Percentiles rank a stretch among this genome's conserved stretches.
Evolutionary conservation across 768 basidiomycete species (phyloP).

Genomic region (Dioszegia hungarica): DNA sequence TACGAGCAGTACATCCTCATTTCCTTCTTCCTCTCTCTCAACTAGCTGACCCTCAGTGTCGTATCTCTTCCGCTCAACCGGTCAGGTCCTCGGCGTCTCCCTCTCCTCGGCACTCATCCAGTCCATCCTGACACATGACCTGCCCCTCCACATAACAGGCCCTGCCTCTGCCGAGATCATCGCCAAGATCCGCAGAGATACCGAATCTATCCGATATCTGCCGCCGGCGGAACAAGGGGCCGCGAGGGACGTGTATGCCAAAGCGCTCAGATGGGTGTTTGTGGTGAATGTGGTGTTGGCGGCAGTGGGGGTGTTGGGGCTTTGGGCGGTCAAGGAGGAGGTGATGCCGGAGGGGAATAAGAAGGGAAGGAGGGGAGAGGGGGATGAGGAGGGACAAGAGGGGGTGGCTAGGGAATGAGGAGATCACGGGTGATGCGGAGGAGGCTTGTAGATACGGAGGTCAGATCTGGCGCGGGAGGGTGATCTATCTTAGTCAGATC

Average conservation of each 20-base stretch:
- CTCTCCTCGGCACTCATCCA: constrained; percentile 80
- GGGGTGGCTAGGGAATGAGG: neutral
- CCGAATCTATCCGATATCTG: constrained; percentile 39
- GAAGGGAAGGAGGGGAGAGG: neutral
- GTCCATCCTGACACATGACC: constrained; percentile 64
- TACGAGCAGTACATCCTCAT: constrained; percentile 62
- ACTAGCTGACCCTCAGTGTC: constrained; percentile 59
- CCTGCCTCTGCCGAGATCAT: constrained; percentile 57
- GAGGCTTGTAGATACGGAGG: neutral
- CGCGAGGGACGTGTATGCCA: constrained; percentile 37
- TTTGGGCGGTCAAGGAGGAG: constrained; percentile 34
- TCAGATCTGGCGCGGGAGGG: too few relatives aligned
- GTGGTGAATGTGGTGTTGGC: constrained; percentile 33
- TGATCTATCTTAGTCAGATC: too few relatives aligned
- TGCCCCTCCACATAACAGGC: constrained; percentile 71
- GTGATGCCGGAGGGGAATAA: constrained; percentile 23
- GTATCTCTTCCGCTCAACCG: constrained; percentile 88
- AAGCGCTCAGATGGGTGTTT: constrained; percentile 40
- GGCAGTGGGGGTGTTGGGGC: constrained; percentile 20
- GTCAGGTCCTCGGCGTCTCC: constrained; percentile 92
- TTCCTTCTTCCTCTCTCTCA: too few relatives aligned
- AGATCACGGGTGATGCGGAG: neutral
- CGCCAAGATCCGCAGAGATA: constrained; percentile 41
- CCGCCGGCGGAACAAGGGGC: constrained; percentile 12
- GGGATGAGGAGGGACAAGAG: neutral